A percentile compares a stretch with the other conserved stretches of the same genome.
These are phyloP conservation scores for Avicennia marina DNA, from an alignment of 257 asterid species.

Conservation along the genomic window DNA sequence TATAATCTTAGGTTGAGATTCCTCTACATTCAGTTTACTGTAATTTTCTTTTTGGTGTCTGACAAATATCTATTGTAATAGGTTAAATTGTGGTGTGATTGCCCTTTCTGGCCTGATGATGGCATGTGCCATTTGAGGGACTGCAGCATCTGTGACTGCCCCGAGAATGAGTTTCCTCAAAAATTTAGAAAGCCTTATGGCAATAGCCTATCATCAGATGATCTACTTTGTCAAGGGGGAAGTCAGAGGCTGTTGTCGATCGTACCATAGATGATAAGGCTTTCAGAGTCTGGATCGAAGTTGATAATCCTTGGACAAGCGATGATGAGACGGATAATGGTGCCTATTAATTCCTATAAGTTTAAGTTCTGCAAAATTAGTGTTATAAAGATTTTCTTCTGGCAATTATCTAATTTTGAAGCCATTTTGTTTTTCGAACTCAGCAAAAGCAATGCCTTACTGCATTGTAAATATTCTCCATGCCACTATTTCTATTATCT, in stretches of 20 bases:
- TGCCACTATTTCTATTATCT: no score
- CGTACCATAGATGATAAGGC: constrained; percentile 55
- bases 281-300: constrained; percentile 59
- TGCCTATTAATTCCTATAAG: constrained; percentile 12
- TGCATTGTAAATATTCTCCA: no score
- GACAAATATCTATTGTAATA: constrained; percentile 13
- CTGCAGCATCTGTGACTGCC: constrained; percentile 68
- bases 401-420: no score
- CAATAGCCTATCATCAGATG: constrained; percentile 29
- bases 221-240: constrained; percentile 50
- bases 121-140: constrained; percentile 57
- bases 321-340: constrained; percentile 69
- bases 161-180: constrained; percentile 61
- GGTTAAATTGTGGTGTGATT: constrained; percentile 75
- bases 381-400: no score
- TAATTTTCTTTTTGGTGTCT: background rate
- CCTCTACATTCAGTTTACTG: no score
- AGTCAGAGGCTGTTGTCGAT: constrained; percentile 57
- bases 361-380: no score
- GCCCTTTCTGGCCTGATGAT: constrained; percentile 75
- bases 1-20: no score
- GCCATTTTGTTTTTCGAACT: no score
- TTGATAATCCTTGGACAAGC: constrained; percentile 67
- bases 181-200: constrained; percentile 32
- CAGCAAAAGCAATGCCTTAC: no score